Conservation (phyloP, 805 yeast species). For the Yamadazyma kitorensis region DNA sequence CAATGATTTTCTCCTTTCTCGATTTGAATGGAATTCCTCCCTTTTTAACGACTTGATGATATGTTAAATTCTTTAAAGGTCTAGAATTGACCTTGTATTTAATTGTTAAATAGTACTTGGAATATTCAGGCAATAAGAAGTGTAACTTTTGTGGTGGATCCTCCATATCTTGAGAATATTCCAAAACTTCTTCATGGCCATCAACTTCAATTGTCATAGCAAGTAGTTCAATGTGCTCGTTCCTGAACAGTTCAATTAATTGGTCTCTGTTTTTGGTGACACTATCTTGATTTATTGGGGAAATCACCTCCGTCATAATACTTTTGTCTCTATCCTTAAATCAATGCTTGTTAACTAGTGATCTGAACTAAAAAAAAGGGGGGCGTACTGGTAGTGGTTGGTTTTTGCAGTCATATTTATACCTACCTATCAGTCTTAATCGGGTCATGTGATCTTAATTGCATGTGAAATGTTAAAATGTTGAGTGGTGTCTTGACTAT, state of each 20-base stretch:
- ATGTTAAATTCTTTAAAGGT: conserved; percentile 19
- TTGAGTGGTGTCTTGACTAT: no score
- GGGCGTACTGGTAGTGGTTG: no score
- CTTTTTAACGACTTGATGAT: conserved; percentile 27
- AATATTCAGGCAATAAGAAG: conserved; percentile 24
- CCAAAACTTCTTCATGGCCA: conserved; percentile 22
- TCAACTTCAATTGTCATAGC: conserved; percentile 25
- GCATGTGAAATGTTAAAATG: no score
- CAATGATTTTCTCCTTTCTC: conserved; percentile 18
- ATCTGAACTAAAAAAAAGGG: no score
- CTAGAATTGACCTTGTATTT: conserved; percentile 20
- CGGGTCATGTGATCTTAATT: no score
- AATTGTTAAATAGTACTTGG: conserved; percentile 22
- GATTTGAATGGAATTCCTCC: conserved; percentile 23
- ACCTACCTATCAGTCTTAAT: no score
- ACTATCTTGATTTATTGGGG: no score
- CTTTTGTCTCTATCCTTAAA: no score
- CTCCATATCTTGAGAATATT: conserved; percentile 23
- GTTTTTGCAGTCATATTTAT: no score
- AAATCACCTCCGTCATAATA: no score
- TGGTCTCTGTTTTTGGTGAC: no score
- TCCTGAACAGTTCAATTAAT: conserved; percentile 16
- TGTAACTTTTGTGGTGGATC: conserved; percentile 22
- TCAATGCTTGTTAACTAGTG: no score
- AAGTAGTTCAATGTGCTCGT: conserved; percentile 23